Evolutionary conservation across 2,329 filamentous ascomycete species (phyloP).

Genomic region (Shiraia bambusicola): DNA sequence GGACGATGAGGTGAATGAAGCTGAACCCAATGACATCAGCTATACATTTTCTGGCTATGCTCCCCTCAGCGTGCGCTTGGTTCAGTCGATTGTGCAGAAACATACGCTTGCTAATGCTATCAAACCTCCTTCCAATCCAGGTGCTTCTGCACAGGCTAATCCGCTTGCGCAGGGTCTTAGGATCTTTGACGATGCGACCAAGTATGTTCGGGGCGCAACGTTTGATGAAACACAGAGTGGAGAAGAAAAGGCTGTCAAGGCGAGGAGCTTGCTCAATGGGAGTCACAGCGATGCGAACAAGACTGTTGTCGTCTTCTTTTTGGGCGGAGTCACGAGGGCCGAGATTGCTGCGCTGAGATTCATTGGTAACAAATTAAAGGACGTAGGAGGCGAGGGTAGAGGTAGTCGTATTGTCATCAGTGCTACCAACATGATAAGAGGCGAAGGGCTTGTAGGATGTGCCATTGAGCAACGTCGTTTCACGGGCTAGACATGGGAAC

Average conservation of each 20-base stretch:
- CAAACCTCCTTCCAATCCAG: conserved; percentile 47
- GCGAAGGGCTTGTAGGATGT: conserved; percentile 83
- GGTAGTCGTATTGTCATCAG: conserved; percentile 86
- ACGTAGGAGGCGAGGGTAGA: conserved; percentile 63
- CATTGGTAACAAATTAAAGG: conserved; percentile 73
- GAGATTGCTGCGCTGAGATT: conserved; percentile 94
- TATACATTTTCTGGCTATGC: conserved; percentile 98
- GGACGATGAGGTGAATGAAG: conserved; percentile 94
- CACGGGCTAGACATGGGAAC: conserved; percentile 5
- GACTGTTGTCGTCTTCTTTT: conserved; percentile 92
- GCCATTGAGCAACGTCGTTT: conserved; percentile 68
- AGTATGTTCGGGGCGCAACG: conserved; percentile 81
- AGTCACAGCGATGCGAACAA: conserved; percentile 59
- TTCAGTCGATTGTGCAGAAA: conserved; percentile 93
- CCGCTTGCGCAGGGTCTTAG: conserved; percentile 79
- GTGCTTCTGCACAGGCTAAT: conserved; percentile 46
- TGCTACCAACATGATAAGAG: conserved; percentile 87
- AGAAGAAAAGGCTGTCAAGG: conserved; percentile 88
- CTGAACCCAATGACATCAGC: conserved; percentile 90
- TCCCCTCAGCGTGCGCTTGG: conserved; percentile 83
- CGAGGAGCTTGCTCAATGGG: conserved; percentile 78
- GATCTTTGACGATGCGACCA: conserved; percentile 89
- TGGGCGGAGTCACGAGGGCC: conserved; percentile 95
- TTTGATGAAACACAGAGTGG: conserved; percentile 92
- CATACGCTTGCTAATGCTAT: conserved; percentile 69